phyloP scores from a whole-genome alignment of 805 yeast genomes.

The Lipomyces kockii region DNA sequence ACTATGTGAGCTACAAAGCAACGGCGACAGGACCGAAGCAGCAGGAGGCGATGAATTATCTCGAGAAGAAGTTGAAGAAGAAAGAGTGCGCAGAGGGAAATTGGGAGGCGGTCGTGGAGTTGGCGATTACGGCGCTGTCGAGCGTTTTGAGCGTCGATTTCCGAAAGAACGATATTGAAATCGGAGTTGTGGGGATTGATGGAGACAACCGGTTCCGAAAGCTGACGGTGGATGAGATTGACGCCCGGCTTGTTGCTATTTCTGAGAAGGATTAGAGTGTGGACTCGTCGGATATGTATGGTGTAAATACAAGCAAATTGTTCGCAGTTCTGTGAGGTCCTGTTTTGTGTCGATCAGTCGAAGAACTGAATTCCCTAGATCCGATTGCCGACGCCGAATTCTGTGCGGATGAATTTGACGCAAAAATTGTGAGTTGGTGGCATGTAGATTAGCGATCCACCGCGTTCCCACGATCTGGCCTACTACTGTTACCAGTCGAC shows the following conservation, averaged over 20 bases:
- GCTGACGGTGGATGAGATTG: constrained; percentile 84
- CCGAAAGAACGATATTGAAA: constrained; percentile 88
- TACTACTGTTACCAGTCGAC: too few species aligned
- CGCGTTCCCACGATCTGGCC: too few species aligned
- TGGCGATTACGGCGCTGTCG: constrained; percentile 83
- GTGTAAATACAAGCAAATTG: too few species aligned
- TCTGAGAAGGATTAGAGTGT: constrained; percentile 79
- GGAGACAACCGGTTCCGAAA: constrained; percentile 60
- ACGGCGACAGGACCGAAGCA: constrained; percentile 96
- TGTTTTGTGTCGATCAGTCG: too few species aligned
- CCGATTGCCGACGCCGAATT: too few species aligned
- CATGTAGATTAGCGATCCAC: too few species aligned
- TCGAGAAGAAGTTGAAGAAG: constrained; percentile 88
- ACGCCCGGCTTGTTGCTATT: constrained; percentile 88
- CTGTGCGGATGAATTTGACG: too few species aligned
- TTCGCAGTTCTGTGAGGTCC: too few species aligned
- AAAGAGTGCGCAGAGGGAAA: constrained; percentile 72
- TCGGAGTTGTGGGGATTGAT: constrained; percentile 72
- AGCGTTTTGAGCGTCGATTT: constrained; percentile 90
- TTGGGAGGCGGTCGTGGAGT: constrained; percentile 88
- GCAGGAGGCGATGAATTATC: constrained; percentile 87
- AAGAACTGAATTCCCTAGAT: too few species aligned
- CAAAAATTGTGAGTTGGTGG: too few species aligned
- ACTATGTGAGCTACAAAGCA: constrained; percentile 87
- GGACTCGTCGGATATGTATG: neutral